Percentiles rank a stretch among this genome's conserved stretches.
These are phyloP conservation scores for Lepidium aucheri DNA, from an alignment of 345 rosid genomes.

Conservation along the genomic window DNA sequence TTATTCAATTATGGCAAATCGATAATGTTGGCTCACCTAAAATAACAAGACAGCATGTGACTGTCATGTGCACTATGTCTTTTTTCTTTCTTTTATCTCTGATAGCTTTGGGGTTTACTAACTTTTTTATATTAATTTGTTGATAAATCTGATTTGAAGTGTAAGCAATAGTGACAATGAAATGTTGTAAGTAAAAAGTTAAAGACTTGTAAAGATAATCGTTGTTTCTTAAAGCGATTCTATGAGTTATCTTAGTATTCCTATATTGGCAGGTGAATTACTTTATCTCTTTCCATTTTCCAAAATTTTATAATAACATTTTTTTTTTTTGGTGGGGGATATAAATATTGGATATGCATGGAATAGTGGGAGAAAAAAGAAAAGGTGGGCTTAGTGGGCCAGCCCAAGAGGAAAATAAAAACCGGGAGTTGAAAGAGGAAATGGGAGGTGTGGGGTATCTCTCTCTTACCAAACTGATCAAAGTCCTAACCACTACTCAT, in stretches of 20 bases:
- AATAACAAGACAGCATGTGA: conserved; percentile 24
- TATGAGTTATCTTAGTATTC: neutral
- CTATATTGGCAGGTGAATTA: neutral
- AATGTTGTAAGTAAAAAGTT: neutral
- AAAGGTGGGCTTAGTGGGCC: conserved; percentile 16
- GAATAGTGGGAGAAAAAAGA: too few species aligned
- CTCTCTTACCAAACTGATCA: conserved; percentile 18
- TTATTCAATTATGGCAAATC: conserved; percentile 21
- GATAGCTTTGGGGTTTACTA: too few species aligned
- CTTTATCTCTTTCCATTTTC: too few species aligned
- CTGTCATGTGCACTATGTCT: conserved; percentile 23
- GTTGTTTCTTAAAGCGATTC: conserved; percentile 17
- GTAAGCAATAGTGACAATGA: conserved; percentile 24
- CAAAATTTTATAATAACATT: too few species aligned
- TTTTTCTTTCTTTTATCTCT: conserved; percentile 2
- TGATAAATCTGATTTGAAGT: too few species aligned
- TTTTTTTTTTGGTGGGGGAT: too few species aligned
- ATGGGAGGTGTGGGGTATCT: conserved; percentile 24
- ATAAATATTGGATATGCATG: too few species aligned
- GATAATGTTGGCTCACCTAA: conserved; percentile 27
- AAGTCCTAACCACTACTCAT: conserved; percentile 27
- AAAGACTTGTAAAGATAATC: neutral
- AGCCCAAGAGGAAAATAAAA: neutral
- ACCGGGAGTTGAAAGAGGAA: neutral
- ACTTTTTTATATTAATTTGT: too few species aligned